Evolutionary conservation across 2,329 filamentous ascomycete species (phyloP), one percentile per base, ranked within the genome.

Genomic region (Penicillium thymicola): DNA sequence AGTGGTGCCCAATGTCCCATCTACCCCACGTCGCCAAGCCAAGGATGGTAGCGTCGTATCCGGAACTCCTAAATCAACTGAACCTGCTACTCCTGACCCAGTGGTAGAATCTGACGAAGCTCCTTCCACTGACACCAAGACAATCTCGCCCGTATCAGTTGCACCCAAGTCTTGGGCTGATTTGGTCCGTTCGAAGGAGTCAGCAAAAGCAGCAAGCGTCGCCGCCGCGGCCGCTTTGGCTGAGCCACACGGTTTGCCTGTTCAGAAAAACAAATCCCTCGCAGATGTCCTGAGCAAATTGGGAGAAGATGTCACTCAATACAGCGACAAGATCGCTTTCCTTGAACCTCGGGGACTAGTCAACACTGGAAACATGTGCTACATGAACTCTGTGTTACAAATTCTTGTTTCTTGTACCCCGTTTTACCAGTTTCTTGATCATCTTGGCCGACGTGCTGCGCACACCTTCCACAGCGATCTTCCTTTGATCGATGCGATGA

Each of bases 381-480:
- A 99, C 77, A 97, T 99, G 94, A 99, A 97, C 79, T 97, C 94
- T 61, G 93, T 97, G 73, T 83, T 99, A 63, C 94, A 99, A 88
- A 89, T 95, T 71, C 84, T 99, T 68, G 84, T 97, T 64, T 97
- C 92, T 72, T 97, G 92, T 75, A 83, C 87, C 65, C 94, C 94
- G 6, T 99, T 99, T 72, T 97, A 96, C 75, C 86, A 92, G 69
- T 97, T 99, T 70, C 77, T 99, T 61, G 89, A 96, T 70, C 88
- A 92, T 72, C 84, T 96, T 58, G 86, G 90, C 72, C 90, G 90
- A 73, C 88, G 88, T 67, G 90, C 90, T 52, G 86, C 86, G 30
- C 87, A 97, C 76, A 96, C 89, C 70, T 96, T 99, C 81, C 96
- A 97, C 76, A 95, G 90, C 73, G 89, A 96, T 67, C 96, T 92